Conservation (phyloP, 2,329 filamentous ascomycete genomes). For the Phaeosphaeria sp. region DNA sequence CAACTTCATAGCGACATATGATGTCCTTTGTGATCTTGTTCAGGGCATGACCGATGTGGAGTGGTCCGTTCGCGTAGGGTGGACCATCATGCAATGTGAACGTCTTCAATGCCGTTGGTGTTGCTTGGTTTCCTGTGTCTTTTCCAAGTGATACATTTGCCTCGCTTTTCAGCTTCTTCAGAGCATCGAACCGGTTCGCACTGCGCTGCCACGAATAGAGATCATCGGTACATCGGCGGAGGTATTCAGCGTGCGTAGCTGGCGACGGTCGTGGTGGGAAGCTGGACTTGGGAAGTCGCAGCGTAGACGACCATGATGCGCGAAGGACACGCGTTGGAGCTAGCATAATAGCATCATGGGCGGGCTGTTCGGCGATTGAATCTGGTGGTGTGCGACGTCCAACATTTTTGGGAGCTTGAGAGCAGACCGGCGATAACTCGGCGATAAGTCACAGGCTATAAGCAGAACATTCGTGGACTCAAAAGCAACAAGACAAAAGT, state of each 20-base stretch:
- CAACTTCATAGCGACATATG: constrained; percentile 80
- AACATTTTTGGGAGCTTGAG: constrained; percentile 19
- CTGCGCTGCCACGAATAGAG: constrained; percentile 85
- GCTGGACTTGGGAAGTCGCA: constrained; percentile 57
- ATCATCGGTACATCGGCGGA: constrained; percentile 81
- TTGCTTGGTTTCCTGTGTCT: not conserved
- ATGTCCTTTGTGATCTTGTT: constrained; percentile 99
- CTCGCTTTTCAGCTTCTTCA: not conserved
- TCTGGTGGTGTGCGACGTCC: constrained; percentile 1
- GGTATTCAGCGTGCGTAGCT: constrained; percentile 56
- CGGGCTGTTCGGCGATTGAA: constrained; percentile 17
- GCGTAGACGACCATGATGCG: constrained; percentile 53
- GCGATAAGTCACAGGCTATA: constrained; percentile 14
- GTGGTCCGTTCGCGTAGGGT: constrained; percentile 90
- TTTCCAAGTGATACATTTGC: not conserved
- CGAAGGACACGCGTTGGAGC: constrained; percentile 45
- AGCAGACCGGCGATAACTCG: constrained; percentile 20
- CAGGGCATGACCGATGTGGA: constrained; percentile 92
- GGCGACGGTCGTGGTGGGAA: constrained; percentile 56
- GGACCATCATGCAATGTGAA: constrained; percentile 95
- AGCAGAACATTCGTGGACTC: not conserved
- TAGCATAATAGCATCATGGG: constrained; percentile 49
- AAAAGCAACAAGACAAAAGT: not conserved
- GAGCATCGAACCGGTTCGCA: constrained; percentile 35
- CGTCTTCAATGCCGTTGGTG: constrained; percentile 53